These are phyloP conservation scores for Globisporangium acanthophoron DNA, from an alignment of 352 stramenopile genomes.

Conservation along the genomic window DNA sequence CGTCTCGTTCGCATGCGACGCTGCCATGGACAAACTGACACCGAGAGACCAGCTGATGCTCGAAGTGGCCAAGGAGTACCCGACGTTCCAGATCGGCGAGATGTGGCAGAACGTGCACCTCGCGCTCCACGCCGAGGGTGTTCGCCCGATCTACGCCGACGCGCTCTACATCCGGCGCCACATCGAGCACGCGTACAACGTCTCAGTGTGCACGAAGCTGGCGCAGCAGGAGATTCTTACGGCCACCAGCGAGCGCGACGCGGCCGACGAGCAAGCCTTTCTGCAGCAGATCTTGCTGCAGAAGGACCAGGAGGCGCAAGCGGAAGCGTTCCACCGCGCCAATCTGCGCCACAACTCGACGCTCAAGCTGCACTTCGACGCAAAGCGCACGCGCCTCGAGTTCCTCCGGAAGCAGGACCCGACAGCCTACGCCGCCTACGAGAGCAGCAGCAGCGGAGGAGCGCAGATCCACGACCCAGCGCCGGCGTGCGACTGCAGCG, in stretches of 20 bases:
- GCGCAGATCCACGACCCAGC: slow-evolving; percentile 43
- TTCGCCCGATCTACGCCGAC: slow-evolving; percentile 72
- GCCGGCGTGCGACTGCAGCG: slow-evolving; percentile 36
- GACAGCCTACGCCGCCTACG: slow-evolving; percentile 39
- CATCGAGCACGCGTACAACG: slow-evolving; percentile 70
- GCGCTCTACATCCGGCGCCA: slow-evolving; percentile 64
- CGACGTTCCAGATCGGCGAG: slow-evolving; percentile 56
- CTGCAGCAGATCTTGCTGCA: slow-evolving; percentile 50
- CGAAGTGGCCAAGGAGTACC: slow-evolving; percentile 70
- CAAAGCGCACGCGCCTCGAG: slow-evolving; percentile 65
- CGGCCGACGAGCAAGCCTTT: slow-evolving; percentile 32
- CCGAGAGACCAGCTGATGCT: slow-evolving; percentile 55
- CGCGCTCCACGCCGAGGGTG: slow-evolving; percentile 49
- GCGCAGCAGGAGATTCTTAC: slow-evolving; percentile 47
- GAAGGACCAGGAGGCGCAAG: slow-evolving; percentile 66
- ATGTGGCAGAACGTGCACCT: slow-evolving; percentile 75
- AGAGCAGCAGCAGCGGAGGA: slow-evolving; percentile 25
- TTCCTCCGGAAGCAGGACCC: slow-evolving; percentile 65
- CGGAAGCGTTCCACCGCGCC: slow-evolving; percentile 43
- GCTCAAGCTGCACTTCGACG: slow-evolving; percentile 67
- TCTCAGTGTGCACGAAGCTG: slow-evolving; percentile 56
- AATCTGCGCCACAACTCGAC: slow-evolving; percentile 63
- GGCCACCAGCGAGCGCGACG: slow-evolving; percentile 12
- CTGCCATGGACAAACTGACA: slow-evolving; percentile 17
- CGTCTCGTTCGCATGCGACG: slow-evolving; percentile 40